Evolutionary conservation across 805 yeast species (phyloP).

Genomic region (Sugiyamaella mastotermitis): DNA sequence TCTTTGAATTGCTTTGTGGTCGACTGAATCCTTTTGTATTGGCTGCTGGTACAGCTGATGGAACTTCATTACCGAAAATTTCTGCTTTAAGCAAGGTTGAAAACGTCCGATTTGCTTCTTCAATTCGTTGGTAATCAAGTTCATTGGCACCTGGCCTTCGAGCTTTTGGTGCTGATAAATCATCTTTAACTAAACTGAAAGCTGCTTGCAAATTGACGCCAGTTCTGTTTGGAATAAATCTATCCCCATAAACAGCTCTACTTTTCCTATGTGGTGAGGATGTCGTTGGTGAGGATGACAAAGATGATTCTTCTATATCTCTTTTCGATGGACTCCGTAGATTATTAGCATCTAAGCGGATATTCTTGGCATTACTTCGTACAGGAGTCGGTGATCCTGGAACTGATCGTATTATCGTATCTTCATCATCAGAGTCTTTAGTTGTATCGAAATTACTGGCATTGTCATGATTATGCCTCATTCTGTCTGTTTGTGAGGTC

Average conservation of each 20-base stretch:
- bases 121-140: slow-evolving; percentile 60
- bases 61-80: slow-evolving; percentile 81
- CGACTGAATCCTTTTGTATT: slow-evolving; percentile 1
- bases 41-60: slow-evolving; percentile 33
- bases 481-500: too few relatives aligned
- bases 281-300: slow-evolving; percentile 6
- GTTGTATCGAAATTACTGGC: too few relatives aligned
- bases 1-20: not conserved
- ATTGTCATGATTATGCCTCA: too few relatives aligned
- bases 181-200: slow-evolving; percentile 48
- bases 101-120: slow-evolving; percentile 83
- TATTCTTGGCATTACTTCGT: slow-evolving; percentile 11
- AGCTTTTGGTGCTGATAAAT: slow-evolving; percentile 22
- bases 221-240: slow-evolving; percentile 82
- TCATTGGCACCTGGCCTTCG: slow-evolving; percentile 37
- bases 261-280: slow-evolving; percentile 14
- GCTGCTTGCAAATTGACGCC: slow-evolving; percentile 89
- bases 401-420: not conserved
- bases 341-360: slow-evolving; percentile 3
- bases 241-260: slow-evolving; percentile 61
- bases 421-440: slow-evolving; percentile 1
- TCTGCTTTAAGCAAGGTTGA: slow-evolving; percentile 83
- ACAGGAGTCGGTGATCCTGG: slow-evolving; percentile 23
- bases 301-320: too few relatives aligned
- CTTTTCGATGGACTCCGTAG: too few relatives aligned